Base-by-base conservation (phyloP, 1,284 basidiomycete genomes). In the Gymnopus androsaceus region DNA sequence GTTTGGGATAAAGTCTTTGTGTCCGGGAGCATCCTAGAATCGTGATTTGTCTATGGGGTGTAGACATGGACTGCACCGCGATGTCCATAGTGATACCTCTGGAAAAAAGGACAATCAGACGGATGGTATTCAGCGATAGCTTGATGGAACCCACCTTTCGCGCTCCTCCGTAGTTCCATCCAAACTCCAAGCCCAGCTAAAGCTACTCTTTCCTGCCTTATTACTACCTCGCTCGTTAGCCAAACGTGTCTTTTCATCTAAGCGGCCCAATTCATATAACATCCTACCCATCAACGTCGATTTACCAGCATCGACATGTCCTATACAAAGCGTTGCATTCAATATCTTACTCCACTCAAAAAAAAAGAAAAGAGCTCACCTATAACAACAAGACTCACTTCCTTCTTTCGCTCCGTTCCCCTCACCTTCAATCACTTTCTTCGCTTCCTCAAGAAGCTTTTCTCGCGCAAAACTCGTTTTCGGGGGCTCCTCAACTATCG, bases 81-180 rank as follows among this genome's bases (percentile, higher is more conserved):
- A 99, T 90, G 67, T 99, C 97, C 85, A 99, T 99, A 0, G 96
- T 99, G 34, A 99, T 94, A 38, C 96, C 96, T 64, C 96, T 95
- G 64, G 53, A 28, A 33, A 38, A 34, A 45, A 25, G 55, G 14
- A n/a, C n/a, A 48, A 54, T 53, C 52, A 58, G 23, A 59, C n/a
- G 14, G 34, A 55, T 52, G 21, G 21, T 14, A 47, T 8, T 11
- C 30, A 23, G 33, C 19, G 17, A 11, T 6, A 56, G 27, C 33
- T 19, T n/a, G 25, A 45, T 30, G 21, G 15, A 23, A 66, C 81
- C 61, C 57, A 94, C 94, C 94, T 81, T 72, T 94, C 91, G 56
- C 96, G 79, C 73, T 99, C 96, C 72, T 99, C 96, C 0, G 83
- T 81, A 3, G 94, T 90, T 2, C 94, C 95, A 68, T 99, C 96